Conservation (phyloP, 2,329 filamentous ascomycete genomes). For the Aspergillus flavus region DNA sequence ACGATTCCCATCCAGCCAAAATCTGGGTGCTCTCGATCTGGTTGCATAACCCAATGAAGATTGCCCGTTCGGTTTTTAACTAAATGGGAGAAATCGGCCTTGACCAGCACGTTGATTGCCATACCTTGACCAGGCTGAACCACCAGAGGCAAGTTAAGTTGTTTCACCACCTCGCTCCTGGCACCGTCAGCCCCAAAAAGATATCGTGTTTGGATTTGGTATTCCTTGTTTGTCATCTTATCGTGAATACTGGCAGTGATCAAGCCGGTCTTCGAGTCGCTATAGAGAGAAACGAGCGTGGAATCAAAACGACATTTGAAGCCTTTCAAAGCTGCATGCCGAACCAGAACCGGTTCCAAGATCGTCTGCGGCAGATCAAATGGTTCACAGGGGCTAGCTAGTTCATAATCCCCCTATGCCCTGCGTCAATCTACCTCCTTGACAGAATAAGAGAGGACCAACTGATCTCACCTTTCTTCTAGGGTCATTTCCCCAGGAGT, state of each 20-base stretch:
- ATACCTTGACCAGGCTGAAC: slow-evolving; percentile 51
- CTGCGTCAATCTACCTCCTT: not conserved
- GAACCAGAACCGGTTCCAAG: slow-evolving; percentile 52
- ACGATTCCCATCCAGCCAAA: slow-evolving; percentile 56
- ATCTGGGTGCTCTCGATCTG: slow-evolving; percentile 53
- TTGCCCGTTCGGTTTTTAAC: slow-evolving; percentile 55
- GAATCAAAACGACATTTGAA: slow-evolving; percentile 51
- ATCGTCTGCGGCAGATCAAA: slow-evolving; percentile 53
- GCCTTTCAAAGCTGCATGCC: slow-evolving; percentile 43
- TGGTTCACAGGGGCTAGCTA: slow-evolving; percentile 46
- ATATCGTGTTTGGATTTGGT: slow-evolving; percentile 56
- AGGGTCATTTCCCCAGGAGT: too few relatives aligned
- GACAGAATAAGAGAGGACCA: too few relatives aligned
- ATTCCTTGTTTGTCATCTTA: slow-evolving; percentile 39
- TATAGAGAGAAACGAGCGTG: slow-evolving; percentile 37
- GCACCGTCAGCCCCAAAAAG: slow-evolving; percentile 61
- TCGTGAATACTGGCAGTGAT: slow-evolving; percentile 42
- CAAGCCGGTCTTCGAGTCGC: slow-evolving; percentile 21
- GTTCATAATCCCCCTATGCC: slow-evolving; percentile 46
- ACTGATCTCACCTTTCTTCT: too few relatives aligned
- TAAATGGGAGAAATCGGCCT: slow-evolving; percentile 49
- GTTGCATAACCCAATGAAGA: slow-evolving; percentile 63
- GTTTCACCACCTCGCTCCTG: slow-evolving; percentile 34
- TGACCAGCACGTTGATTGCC: slow-evolving; percentile 54
- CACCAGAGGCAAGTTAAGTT: slow-evolving; percentile 52